Base-by-base conservation (phyloP, 2,329 filamentous ascomycete genomes). In the Lachnellula suecica region DNA sequence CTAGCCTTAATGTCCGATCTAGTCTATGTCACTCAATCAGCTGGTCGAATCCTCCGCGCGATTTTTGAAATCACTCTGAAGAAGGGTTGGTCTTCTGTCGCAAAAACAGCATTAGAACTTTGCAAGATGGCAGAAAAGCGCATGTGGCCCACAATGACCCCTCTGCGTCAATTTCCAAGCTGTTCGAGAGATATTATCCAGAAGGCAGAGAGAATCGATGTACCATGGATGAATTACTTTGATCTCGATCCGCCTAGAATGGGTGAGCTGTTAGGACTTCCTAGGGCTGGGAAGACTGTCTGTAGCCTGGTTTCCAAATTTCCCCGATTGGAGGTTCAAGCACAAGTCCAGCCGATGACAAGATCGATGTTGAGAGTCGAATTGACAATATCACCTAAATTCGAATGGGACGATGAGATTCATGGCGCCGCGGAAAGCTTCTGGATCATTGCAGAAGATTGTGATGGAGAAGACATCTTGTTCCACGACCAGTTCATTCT, bases 41-140 rank as follows among this genome's bases (percentile, higher is more conserved):
- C 94, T 45, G 94, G 94, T 27, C 91, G 94, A 81, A 97, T 99
- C 62, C 76, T 99, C 42, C 85, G 94, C 51, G 94, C 94, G 0
- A 87, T 99, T 45, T 99, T 97, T 61, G 95, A 99, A 73, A 97
- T 99, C 49, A 88, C 89, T n/a, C 74, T 99, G 60, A 96, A 93
- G 74, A 97, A 97, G 72, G 93, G 93, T 29, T 99, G 93, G 93
- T 85, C 94, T 1, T 87, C 85, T 15, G 94, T 97, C 3, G 90
- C 94, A 8, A 96, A 94, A 74, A 91, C 88, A 57, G 92, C 94
- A 0, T 77, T 99, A 38, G 90, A 96, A 63, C 80, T 99, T 48
- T 99, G 95, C 75, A 99, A 99, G 75, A 97, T 96, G 91, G 94
- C 93, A 0, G 94, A 99, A 76, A 96, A 96, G 78, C 83, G 95